Evolutionary conservation across 1,284 basidiomycete genomes (phyloP), one percentile per base, ranked within the genome.

Genomic region (Trichosporon asahii): DNA sequence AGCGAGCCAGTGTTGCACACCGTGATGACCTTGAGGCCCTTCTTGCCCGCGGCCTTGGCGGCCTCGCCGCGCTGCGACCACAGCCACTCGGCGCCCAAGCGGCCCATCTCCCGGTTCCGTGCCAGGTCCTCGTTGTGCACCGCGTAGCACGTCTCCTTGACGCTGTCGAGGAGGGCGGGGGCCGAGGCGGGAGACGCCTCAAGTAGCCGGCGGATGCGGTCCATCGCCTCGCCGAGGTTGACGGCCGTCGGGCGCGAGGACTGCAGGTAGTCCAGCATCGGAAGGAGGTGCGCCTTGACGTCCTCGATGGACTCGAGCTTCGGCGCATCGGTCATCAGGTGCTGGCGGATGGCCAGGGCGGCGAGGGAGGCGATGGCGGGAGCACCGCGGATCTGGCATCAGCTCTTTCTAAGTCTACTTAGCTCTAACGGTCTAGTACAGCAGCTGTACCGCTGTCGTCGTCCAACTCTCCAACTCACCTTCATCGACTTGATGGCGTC

Each of bases 1-100:
- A 97, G 86, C 29, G 91, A 93, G 21, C 94, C 94, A 21, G 94
- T 96, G 83, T 97, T 97, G 85, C 94, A 97, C n/a, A 96, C 93
- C 3, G 94, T 96, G 80, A 96, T 85, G 29, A 95, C 88, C 78
- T 92, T 93, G 69, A 95, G 81, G 67, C 71, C 85, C 84, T 66
- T 86, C 86, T 79, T 83, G 66, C 83, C 78, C 73, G 86, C 40
- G 18, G 18, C n/a, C 40, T 44, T 18, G 4, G 40, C 40, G 11
- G 15, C 40, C 4, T 18, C 85, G 14, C 68, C 68, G 53, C 88
- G 86, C 70, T 86, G 85, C 53, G 88, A 83, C 57, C 90, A 82
- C 33, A 96, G 85, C 94, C 94, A 96, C 63, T 92, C 89, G 3
- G 91, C 93, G 27, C 94, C 94, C 79, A 88, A 86, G 75, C 88